Evolutionary conservation across 306 rosid species (phyloP), one percentile per base, ranked within the genome.

Genomic region (Cucurbita pepo): DNA sequence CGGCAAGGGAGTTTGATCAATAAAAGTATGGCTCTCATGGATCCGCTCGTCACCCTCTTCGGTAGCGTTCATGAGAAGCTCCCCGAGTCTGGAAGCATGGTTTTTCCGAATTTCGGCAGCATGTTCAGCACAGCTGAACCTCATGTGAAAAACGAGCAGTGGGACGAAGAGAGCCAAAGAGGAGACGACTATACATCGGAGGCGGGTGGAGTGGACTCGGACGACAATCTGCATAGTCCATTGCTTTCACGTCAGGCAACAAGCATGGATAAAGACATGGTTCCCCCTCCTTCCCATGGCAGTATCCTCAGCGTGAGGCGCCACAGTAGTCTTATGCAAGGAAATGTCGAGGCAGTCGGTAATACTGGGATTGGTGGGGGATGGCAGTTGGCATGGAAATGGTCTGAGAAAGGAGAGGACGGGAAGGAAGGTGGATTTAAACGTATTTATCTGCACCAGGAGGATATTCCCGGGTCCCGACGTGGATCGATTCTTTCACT

Each of bases 301-400:
- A 87, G 93, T 84, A 53, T 66, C 60, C 52, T 91, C 69, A 79
- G 88, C 82, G 88, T 87, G 86, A 84, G 96, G 77, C 97, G 78
- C 72, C 80, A 84, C 73, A 87, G 95, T 78, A 91, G 92, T 84
- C 90, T 91, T 72, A 81, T 82, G 86, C 97, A 89, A 83, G 96
- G 88, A 76, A 71, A 83, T 77, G 86, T 83, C 61, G 97, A 91
- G 79, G 81, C 85, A 47, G 90, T 82, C 56, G 87, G 84, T 60
- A 82, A 88, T 77, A 85, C 97, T 21, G 97, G 97, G 71, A 89
- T 91, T 66, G 96, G 97, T 69, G 97, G 97, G 56, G 97, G 97
- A 45, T 91, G 97, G 97, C 97, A 91, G 77, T 83, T 91, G 80
- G 97, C 97, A 57, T 91, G 97, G 97, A 84, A 91, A 84, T 91